Evolutionary conservation across 148 eudicot species (phyloP).

Genomic region (Rhododendron kiyosumense): DNA sequence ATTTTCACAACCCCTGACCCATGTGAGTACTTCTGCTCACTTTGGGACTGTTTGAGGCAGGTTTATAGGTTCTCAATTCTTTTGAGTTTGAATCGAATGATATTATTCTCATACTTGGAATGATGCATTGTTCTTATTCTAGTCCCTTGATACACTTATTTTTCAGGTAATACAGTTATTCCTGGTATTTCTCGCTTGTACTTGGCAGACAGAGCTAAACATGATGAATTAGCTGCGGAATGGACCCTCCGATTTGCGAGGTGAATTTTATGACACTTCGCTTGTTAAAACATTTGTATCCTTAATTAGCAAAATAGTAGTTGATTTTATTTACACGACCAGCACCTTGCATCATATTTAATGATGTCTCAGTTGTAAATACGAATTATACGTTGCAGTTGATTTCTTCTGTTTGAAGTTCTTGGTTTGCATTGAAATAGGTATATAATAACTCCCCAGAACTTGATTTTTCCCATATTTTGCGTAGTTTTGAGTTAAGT

Average conservation of each 20-base stretch:
- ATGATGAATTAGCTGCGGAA: conserved; percentile 83
- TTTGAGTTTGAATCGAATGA: background rate
- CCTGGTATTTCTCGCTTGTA: conserved; percentile 72
- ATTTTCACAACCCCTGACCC: conserved; percentile 67
- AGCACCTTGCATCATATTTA: background rate
- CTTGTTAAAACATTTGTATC: background rate
- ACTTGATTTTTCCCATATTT: background rate
- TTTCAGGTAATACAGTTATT: conserved; percentile 63
- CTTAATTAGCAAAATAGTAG: background rate
- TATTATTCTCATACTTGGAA: background rate
- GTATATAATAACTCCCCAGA: background rate
- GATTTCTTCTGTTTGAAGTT: background rate
- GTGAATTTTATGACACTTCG: conserved; percentile 17
- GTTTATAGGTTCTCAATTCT: background rate
- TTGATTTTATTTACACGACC: background rate
- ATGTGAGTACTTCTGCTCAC: conserved; percentile 41
- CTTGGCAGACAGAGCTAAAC: conserved; percentile 63
- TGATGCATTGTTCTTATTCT: background rate
- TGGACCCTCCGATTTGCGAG: conserved; percentile 89
- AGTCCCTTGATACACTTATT: background rate
- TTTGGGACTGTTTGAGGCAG: background rate
- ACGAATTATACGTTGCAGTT: background rate
- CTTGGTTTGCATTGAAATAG: background rate
- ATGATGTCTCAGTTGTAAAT: background rate
- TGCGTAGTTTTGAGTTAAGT: background rate